A percentile compares a stretch with the other conserved stretches of the same genome.
phyloP scores from a whole-genome alignment of 345 rosid species.

The Stellera chamaejasme region DNA sequence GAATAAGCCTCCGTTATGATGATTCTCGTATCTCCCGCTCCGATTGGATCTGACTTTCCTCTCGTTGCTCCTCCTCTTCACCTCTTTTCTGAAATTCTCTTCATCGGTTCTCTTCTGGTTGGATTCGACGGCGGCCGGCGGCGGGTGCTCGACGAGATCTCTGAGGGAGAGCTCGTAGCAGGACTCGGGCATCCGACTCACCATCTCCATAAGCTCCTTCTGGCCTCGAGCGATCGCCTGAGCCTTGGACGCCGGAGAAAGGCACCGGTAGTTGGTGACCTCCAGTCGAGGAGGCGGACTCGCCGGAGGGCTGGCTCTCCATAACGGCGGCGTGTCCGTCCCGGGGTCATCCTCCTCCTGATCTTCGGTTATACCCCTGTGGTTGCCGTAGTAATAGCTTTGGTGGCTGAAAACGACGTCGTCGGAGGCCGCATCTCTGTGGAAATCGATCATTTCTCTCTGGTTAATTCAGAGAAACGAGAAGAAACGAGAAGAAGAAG shows the following conservation, averaged over 20 bases:
- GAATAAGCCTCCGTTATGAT: conserved; percentile 39
- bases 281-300: conserved; percentile 31
- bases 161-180: conserved; percentile 78
- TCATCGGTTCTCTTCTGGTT: conserved; percentile 22
- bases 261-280: conserved; percentile 30
- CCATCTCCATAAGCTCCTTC: conserved; percentile 91
- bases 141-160: conserved; percentile 59
- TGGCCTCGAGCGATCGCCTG: conserved; percentile 84
- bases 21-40: conserved; percentile 28
- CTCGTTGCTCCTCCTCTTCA: conserved; percentile 14
- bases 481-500: no score
- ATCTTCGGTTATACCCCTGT: no score
- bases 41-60: conserved; percentile 20
- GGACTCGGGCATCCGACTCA: conserved; percentile 78
- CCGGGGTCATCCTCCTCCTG: conserved; percentile 41
- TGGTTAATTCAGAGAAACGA: no score
- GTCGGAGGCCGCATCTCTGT: no score
- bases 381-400: background rate
- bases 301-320: conserved; percentile 44
- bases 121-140: conserved; percentile 9
- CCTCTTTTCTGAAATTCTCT: conserved; percentile 7
- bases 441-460: no score
- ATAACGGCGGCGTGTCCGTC: conserved; percentile 54
- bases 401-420: no score
- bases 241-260: conserved; percentile 64